Evolutionary conservation across 2,329 filamentous ascomycete species (phyloP).

Genomic region (Neonectria ditissima): DNA sequence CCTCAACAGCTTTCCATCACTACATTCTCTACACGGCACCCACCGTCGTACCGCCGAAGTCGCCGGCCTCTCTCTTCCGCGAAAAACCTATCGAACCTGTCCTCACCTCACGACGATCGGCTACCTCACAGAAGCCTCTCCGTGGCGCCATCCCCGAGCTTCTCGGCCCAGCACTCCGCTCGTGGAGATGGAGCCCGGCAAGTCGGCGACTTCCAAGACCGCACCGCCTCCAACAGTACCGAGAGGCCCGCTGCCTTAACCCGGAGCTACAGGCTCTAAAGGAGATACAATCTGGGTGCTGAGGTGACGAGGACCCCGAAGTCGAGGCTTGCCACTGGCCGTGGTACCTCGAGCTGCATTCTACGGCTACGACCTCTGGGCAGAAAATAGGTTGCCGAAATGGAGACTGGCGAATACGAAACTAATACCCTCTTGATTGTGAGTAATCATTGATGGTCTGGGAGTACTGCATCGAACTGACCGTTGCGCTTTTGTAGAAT

Average conservation of each 20-base stretch:
- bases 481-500: slow-evolving; percentile 55
- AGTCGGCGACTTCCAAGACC: slow-evolving; percentile 39
- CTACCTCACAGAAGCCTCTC: slow-evolving; percentile 24
- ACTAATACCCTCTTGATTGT: slow-evolving; percentile 72
- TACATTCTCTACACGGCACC: slow-evolving; percentile 19
- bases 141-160: slow-evolving; percentile 40
- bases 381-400: slow-evolving; percentile 58
- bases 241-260: slow-evolving; percentile 32
- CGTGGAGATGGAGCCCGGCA: slow-evolving; percentile 56
- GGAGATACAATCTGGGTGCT: slow-evolving; percentile 15
- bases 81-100: slow-evolving; percentile 10
- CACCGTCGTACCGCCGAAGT: slow-evolving; percentile 14
- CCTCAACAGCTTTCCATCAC: slow-evolving; percentile 20
- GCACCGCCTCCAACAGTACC: slow-evolving; percentile 34
- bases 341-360: slow-evolving; percentile 42
- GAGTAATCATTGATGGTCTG: slow-evolving; percentile 41
- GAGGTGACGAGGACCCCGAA: slow-evolving; percentile 24
- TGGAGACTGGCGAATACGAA: slow-evolving; percentile 73
- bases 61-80: slow-evolving; percentile 19
- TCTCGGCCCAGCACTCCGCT: slow-evolving; percentile 40
- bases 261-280: slow-evolving; percentile 10
- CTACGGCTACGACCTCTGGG: slow-evolving; percentile 41
- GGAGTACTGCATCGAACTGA: slow-evolving; percentile 24
- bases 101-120: slow-evolving; percentile 19
- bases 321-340: slow-evolving; percentile 34